Conservation (phyloP, 2,329 filamentous ascomycete species). For the Pyricularia sp. region DNA sequence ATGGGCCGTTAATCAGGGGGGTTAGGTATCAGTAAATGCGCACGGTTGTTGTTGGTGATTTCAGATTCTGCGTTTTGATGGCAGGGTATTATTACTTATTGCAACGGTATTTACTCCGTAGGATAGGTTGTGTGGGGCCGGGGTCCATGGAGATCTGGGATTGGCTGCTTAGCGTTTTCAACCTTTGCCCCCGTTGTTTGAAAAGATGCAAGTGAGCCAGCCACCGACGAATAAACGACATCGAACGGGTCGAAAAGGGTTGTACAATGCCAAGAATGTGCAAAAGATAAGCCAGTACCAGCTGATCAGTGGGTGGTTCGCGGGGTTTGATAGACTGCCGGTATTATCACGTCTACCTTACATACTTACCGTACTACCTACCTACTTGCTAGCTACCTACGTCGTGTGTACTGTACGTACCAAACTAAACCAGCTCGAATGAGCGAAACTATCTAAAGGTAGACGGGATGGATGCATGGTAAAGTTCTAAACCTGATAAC, state of each 20-base stretch:
- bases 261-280: not conserved
- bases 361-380: no score
- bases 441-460: not conserved
- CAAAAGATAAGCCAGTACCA: not conserved
- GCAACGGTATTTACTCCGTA: not conserved
- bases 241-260: not conserved
- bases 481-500: not conserved
- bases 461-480: not conserved
- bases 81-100: not conserved
- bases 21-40: not conserved
- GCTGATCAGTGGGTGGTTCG: not conserved
- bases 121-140: not conserved
- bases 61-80: not conserved
- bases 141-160: not conserved
- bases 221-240: not conserved
- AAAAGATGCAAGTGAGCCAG: not conserved
- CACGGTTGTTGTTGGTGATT: not conserved
- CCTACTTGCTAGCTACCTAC: no score
- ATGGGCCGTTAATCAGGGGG: not conserved
- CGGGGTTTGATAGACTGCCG: not conserved
- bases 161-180: not conserved
- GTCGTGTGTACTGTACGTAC: no score
- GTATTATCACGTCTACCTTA: not conserved
- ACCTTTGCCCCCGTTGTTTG: not conserved
- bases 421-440: not conserved